Evolutionary conservation across 177 flowering plant species (phyloP).

Genomic region (Vitis hybrid): DNA sequence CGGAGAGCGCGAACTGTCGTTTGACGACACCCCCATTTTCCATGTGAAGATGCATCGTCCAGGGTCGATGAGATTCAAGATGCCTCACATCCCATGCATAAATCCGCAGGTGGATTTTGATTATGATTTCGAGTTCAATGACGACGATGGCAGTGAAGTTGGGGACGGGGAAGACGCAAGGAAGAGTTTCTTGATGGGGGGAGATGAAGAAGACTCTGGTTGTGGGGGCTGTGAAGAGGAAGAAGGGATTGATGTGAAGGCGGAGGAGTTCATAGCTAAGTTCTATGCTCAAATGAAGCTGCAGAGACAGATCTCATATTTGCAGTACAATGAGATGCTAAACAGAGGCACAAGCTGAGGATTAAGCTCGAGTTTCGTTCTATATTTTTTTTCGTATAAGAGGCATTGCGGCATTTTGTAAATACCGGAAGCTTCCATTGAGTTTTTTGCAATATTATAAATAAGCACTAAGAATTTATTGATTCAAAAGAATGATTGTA

Average conservation of each 20-base stretch:
- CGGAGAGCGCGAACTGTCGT: slow-evolving; percentile 69
- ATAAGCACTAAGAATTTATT: background rate
- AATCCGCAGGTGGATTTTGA: slow-evolving; percentile 58
- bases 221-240: slow-evolving; percentile 23
- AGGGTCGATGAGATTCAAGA: slow-evolving; percentile 47
- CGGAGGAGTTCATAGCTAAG: slow-evolving; percentile 72
- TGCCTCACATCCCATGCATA: slow-evolving; percentile 63
- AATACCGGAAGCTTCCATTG: slow-evolving; percentile 21
- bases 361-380: background rate
- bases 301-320: slow-evolving; percentile 70
- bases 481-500: background rate
- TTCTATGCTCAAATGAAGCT: slow-evolving; percentile 73
- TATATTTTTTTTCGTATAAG: slow-evolving; percentile 8
- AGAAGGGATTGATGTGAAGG: slow-evolving; percentile 62
- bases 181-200: slow-evolving; percentile 21
- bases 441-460: background rate
- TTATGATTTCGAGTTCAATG: slow-evolving; percentile 37
- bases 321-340: slow-evolving; percentile 47
- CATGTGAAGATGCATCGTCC: slow-evolving; percentile 59
- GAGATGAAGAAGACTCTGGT: slow-evolving; percentile 11
- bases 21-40: slow-evolving; percentile 67
- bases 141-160: slow-evolving; percentile 4
- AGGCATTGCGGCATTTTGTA: slow-evolving; percentile 19
- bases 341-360: slow-evolving; percentile 28
- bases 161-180: slow-evolving; percentile 12